phyloP scores from a whole-genome alignment of 352 stramenopile genomes.

The Phytophthora sp. region DNA sequence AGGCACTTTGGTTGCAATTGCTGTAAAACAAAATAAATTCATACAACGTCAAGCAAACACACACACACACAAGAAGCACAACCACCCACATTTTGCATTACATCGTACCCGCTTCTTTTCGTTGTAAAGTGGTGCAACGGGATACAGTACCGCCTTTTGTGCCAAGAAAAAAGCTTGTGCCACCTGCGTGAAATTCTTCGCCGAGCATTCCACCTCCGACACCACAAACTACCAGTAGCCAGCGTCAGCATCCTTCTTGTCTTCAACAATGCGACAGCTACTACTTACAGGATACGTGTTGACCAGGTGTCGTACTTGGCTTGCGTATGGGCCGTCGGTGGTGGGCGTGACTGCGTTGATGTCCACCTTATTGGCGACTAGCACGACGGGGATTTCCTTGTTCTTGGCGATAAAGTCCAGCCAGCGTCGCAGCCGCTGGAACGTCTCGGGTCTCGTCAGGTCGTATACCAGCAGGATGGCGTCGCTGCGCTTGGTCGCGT shows the following conservation, averaged over 20 bases:
- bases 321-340: constrained; percentile 67
- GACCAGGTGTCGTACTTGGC: constrained; percentile 71
- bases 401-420: constrained; percentile 88
- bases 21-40: constrained; percentile 29
- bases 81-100: not conserved
- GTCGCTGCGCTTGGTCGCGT: constrained; percentile 84
- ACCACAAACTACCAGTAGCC: constrained; percentile 70
- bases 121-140: constrained; percentile 88
- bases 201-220: constrained; percentile 84
- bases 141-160: constrained; percentile 91
- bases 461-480: constrained; percentile 90
- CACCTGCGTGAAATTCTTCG: constrained; percentile 89
- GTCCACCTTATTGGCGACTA: constrained; percentile 91
- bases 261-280: not conserved
- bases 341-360: constrained; percentile 73
- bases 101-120: constrained; percentile 74
- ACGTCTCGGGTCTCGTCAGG: constrained; percentile 83
- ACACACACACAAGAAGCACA: not conserved
- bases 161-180: constrained; percentile 89
- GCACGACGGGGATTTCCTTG: constrained; percentile 87
- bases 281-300: constrained; percentile 70
- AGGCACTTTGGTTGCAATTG: constrained; percentile 82
- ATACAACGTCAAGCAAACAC: not conserved
- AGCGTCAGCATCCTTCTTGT: not conserved
- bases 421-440: constrained; percentile 84